A percentile compares a stretch with the other conserved stretches of the same genome.
Conservation (phyloP, 345 rosid genomes). For the Nasturtium officinale region DNA sequence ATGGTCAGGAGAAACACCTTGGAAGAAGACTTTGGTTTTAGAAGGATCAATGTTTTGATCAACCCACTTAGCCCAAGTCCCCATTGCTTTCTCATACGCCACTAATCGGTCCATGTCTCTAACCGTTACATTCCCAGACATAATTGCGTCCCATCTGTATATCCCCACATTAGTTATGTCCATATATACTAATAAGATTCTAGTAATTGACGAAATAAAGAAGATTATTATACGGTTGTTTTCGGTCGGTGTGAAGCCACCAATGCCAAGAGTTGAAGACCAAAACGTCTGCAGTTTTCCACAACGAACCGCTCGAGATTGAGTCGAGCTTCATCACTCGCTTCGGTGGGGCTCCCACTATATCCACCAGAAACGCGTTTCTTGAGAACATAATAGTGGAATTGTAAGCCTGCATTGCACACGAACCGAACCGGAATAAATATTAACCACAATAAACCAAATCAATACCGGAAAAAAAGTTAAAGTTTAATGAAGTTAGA, state of each 20-base stretch:
- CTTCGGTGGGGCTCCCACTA: slow-evolving; percentile 37
- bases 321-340: slow-evolving; percentile 63
- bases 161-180: slow-evolving; percentile 9
- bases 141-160: slow-evolving; percentile 66
- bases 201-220: not conserved
- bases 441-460: not conserved
- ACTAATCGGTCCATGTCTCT: slow-evolving; percentile 62
- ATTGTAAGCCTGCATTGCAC: slow-evolving; percentile 50
- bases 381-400: slow-evolving; percentile 58
- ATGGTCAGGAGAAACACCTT: slow-evolving; percentile 77
- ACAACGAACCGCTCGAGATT: slow-evolving; percentile 51
- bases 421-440: not conserved
- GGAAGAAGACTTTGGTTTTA: slow-evolving; percentile 63
- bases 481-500: not conserved
- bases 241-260: slow-evolving; percentile 84
- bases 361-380: slow-evolving; percentile 76
- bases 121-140: slow-evolving; percentile 37
- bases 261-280: slow-evolving; percentile 90
- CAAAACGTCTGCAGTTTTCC: slow-evolving; percentile 61
- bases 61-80: slow-evolving; percentile 75
- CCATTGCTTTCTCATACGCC: slow-evolving; percentile 65
- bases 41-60: slow-evolving; percentile 49
- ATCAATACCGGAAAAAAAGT: not conserved
- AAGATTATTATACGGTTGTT: slow-evolving; percentile 60
- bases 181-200: not conserved